Base-by-base conservation (phyloP, 177 flowering plant species). In the Vitis hybrid region DNA sequence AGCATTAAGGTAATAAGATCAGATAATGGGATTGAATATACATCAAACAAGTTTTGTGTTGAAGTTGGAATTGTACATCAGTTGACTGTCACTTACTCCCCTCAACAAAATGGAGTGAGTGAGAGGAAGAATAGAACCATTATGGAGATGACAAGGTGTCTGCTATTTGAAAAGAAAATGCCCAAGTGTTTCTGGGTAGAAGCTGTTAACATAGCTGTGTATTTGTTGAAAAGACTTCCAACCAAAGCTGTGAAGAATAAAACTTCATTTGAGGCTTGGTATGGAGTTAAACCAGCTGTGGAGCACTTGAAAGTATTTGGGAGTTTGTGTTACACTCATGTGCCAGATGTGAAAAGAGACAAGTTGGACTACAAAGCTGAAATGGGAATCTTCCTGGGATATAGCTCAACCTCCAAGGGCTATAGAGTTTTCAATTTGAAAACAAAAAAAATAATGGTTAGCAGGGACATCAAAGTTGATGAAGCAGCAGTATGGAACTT, bases 231-330 rank as follows among this genome's bases (percentile, higher is more conserved):
- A n/a, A 49, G 69, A 5, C 55, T 62, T 16, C 71, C 67, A 18
- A 73, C 72, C 1, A 73, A 62, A 26, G 59, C 12, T 11, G 18
- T 62, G 1, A 60, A 19, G 5, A n/a, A 56, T 6, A 56, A 29
- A 13, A 73, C 67, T 16, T 72, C 62, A 53, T 45, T 18, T 67
- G 72, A 73, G 29, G 68, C 76, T 1, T 73, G 72, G 67, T 15
- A 2, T 55, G 71, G 70, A 13, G 57, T 22, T 19, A 72, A 72
- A 62, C 60, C 66, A 5, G 9, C 39, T 1, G 0, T 67, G 10
- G 1, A 45, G 2, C 21, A 53, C 18, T 10, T 67, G 12, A 51
- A n/a, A 31, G 31, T 21, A 21, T 21, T 21, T 21, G 22, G 22
- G 22, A 21, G 22, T 21, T 21, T 21, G 22, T 21, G 22, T 21